Evolutionary conservation across 768 basidiomycete genomes (phyloP).

Genomic region (Naematelia aurantialba): DNA sequence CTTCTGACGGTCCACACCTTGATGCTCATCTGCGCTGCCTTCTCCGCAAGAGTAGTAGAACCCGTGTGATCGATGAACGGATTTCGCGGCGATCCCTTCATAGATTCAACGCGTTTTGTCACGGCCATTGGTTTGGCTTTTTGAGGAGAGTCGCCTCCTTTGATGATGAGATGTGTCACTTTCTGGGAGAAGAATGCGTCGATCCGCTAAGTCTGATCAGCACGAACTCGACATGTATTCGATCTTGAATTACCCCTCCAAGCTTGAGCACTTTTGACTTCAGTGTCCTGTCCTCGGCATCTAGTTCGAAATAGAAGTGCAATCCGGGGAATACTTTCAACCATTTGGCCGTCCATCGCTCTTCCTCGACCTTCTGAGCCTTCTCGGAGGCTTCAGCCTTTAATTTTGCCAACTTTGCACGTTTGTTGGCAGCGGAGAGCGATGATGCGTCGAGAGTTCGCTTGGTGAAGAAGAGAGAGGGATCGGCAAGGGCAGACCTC

Average conservation of each 20-base stretch:
- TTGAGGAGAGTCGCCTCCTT: constrained; percentile 18
- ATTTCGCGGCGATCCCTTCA: constrained; percentile 22
- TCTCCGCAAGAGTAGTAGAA: constrained; percentile 33
- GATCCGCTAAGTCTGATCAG: constrained; percentile 55
- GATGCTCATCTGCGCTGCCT: constrained; percentile 53
- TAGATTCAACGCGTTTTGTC: constrained; percentile 6
- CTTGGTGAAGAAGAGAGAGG: background rate
- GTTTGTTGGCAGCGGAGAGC: background rate
- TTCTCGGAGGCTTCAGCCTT: background rate
- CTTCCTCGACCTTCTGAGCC: constrained; percentile 46
- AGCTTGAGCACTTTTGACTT: constrained; percentile 62
- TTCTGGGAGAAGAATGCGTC: constrained; percentile 83
- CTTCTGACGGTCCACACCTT: constrained; percentile 77
- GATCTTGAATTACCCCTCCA: constrained; percentile 64
- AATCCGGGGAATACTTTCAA: constrained; percentile 75
- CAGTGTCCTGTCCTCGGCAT: constrained; percentile 54
- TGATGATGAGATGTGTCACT: constrained; percentile 71
- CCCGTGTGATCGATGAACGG: constrained; percentile 36
- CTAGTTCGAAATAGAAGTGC: constrained; percentile 76
- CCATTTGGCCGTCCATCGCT: constrained; percentile 79
- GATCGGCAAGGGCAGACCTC: background rate
- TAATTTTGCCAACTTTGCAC: background rate
- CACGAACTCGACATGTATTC: no score
- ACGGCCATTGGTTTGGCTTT: constrained; percentile 21
- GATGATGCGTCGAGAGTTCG: background rate